A percentile compares a stretch with the other conserved stretches of the same genome.
Conservation (phyloP, 164 flowering plant genomes). For the Kalanchoe fedtschenkoi region DNA sequence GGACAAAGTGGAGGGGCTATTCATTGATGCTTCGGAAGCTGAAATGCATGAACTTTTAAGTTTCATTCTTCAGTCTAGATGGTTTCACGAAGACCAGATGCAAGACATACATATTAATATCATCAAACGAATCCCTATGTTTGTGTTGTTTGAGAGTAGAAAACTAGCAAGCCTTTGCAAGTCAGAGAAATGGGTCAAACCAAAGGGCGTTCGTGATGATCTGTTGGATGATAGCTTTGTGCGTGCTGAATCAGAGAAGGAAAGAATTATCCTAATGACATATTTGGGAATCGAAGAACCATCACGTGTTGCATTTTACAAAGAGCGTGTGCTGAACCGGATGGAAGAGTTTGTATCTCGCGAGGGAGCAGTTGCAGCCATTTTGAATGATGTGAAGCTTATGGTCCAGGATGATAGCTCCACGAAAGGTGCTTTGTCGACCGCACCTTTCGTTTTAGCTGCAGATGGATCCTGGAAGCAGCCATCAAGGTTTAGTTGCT, state of each 20-base stretch:
- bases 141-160: slow-evolving; percentile 74
- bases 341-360: slow-evolving; percentile 60
- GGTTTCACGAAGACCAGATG: slow-evolving; percentile 63
- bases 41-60: slow-evolving; percentile 84
- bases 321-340: slow-evolving; percentile 51
- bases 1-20: slow-evolving; percentile 38
- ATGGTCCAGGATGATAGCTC: slow-evolving; percentile 61
- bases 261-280: slow-evolving; percentile 44
- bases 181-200: slow-evolving; percentile 66
- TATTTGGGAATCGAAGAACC: slow-evolving; percentile 59
- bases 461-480: slow-evolving; percentile 68
- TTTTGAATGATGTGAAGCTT: slow-evolving; percentile 51
- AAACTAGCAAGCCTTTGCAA: slow-evolving; percentile 46
- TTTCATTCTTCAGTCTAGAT: slow-evolving; percentile 86
- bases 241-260: slow-evolving; percentile 67
- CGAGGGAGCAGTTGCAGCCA: slow-evolving; percentile 42
- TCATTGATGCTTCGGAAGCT: slow-evolving; percentile 53
- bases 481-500: slow-evolving; percentile 56
- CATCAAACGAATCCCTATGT: slow-evolving; percentile 71
- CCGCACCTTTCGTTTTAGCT: slow-evolving; percentile 61
- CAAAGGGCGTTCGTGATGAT: slow-evolving; percentile 56
- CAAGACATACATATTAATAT: slow-evolving; percentile 35
- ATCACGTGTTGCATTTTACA: slow-evolving; percentile 59
- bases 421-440: slow-evolving; percentile 34
- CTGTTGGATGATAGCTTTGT: slow-evolving; percentile 72